Conservation (phyloP, 2,329 filamentous ascomycete genomes). For the Daldinia sp. region DNA sequence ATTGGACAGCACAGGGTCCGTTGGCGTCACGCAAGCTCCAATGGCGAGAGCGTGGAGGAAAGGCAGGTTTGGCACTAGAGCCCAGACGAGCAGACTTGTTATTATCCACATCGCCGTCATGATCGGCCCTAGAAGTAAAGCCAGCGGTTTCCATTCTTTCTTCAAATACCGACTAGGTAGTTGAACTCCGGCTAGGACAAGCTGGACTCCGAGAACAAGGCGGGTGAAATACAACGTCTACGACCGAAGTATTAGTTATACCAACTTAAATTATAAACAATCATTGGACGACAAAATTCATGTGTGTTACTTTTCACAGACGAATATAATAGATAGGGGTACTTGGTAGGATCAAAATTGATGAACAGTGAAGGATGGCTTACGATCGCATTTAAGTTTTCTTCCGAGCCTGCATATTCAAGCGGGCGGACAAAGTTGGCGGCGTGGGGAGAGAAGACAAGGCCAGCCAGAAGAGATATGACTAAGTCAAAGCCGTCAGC, state of each 20-base stretch:
- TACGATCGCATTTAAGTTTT: conserved; percentile 72
- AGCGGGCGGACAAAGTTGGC: conserved; percentile 80
- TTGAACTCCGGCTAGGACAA: conserved; percentile 89
- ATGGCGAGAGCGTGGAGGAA: conserved; percentile 85
- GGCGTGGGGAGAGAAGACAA: conserved; percentile 82
- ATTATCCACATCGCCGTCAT: conserved; percentile 90
- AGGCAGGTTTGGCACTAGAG: conserved; percentile 74
- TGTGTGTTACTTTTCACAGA: not conserved
- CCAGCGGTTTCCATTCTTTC: conserved; percentile 81
- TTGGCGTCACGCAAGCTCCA: conserved; percentile 90
- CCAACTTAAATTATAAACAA: conserved; percentile 3
- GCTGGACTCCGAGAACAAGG: conserved; percentile 88
- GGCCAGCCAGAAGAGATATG: conserved; percentile 83
- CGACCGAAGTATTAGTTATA: conserved; percentile 16
- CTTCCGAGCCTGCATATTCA: conserved; percentile 74
- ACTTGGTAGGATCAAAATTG: not conserved
- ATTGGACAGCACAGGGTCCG: conserved; percentile 88
- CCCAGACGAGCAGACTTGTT: conserved; percentile 84
- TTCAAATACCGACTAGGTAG: conserved; percentile 84
- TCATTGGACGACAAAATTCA: not conserved
- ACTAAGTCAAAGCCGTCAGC: conserved; percentile 62
- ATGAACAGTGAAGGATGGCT: conserved; percentile 18
- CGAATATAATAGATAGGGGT: not conserved
- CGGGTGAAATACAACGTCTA: conserved; percentile 84
- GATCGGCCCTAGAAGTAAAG: conserved; percentile 81